phyloP scores from a whole-genome alignment of 2,329 filamentous ascomycete genomes.

The Hirsutella minnesotensis region DNA sequence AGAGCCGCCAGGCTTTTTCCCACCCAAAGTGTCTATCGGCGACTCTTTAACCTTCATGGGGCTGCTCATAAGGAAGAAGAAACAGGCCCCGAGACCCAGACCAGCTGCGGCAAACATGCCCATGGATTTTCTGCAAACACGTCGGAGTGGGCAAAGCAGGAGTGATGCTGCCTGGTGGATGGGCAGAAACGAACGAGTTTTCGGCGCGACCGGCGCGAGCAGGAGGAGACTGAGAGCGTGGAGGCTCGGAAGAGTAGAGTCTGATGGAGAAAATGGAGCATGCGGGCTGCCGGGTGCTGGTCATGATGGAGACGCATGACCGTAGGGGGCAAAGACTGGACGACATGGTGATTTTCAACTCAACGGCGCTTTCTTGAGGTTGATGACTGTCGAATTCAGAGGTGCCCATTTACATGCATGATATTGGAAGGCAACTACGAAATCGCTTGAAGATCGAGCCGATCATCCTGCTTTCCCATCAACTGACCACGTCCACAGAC shows the following conservation, averaged over 20 bases:
- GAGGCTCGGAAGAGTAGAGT: neutral
- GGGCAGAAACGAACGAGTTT: neutral
- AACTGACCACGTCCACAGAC: neutral
- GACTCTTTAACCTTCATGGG: neutral
- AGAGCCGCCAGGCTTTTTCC: neutral
- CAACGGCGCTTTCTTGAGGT: too few relatives aligned
- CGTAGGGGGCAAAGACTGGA: neutral
- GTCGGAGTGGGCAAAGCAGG: too few relatives aligned
- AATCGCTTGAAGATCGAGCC: too few relatives aligned
- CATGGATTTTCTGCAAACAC: neutral
- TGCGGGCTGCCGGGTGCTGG: neutral
- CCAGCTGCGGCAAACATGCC: neutral
- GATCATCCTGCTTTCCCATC: neutral
- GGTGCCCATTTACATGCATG: too few relatives aligned
- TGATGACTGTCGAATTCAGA: too few relatives aligned
- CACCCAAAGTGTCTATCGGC: neutral
- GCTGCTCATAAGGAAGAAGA: neutral
- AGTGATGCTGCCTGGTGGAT: too few relatives aligned
- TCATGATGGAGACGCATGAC: neutral
- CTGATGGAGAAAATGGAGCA: neutral
- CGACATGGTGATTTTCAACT: neutral
- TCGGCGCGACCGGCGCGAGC: neutral
- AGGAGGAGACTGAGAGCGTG: neutral
- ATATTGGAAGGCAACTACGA: too few relatives aligned
- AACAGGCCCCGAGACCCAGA: neutral